phyloP scores from a whole-genome alignment of 2,329 filamentous ascomycete species.

The Cladosporium sp. region DNA sequence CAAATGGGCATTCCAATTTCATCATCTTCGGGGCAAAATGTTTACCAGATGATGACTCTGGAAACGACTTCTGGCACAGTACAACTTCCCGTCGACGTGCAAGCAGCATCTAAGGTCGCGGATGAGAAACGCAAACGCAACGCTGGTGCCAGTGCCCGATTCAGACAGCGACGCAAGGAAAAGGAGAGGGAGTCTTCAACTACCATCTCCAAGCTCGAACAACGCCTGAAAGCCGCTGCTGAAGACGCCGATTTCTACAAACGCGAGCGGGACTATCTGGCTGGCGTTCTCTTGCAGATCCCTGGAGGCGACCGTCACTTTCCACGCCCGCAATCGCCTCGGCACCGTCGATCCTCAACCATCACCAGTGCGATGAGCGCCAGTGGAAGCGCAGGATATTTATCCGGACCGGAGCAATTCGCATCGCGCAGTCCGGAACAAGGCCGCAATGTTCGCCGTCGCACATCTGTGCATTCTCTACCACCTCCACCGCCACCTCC shows the following conservation, averaged over 20 bases:
- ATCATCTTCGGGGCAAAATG: conserved; percentile 48
- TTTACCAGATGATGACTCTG: conserved; percentile 57
- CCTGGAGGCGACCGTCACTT: conserved; percentile 54
- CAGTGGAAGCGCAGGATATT: conserved; percentile 26
- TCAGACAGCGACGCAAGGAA: conserved; percentile 79
- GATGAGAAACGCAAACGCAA: conserved; percentile 86
- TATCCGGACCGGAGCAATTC: conserved; percentile 28
- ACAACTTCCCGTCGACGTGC: conserved; percentile 73
- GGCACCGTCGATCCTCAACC: conserved; percentile 34
- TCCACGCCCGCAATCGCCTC: conserved; percentile 47
- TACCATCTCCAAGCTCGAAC: conserved; percentile 69
- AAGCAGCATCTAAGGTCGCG: conserved; percentile 77
- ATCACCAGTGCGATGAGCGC: conserved; percentile 9
- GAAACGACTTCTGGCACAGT: conserved; percentile 55
- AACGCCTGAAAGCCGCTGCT: conserved; percentile 66
- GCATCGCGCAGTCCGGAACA: conserved; percentile 32
- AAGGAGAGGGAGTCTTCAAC: conserved; percentile 72
- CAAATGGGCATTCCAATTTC: conserved; percentile 49
- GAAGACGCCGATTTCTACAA: conserved; percentile 74
- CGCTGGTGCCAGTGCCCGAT: conserved; percentile 80
- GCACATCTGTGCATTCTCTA: conserved; percentile 33
- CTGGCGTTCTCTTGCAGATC: conserved; percentile 64
- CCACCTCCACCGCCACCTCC: conserved; percentile 28
- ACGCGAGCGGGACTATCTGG: conserved; percentile 70
- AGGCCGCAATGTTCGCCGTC: conserved; percentile 32